phyloP scores from a whole-genome alignment of 352 stramenopile species.

The Pythium angustatum region DNA sequence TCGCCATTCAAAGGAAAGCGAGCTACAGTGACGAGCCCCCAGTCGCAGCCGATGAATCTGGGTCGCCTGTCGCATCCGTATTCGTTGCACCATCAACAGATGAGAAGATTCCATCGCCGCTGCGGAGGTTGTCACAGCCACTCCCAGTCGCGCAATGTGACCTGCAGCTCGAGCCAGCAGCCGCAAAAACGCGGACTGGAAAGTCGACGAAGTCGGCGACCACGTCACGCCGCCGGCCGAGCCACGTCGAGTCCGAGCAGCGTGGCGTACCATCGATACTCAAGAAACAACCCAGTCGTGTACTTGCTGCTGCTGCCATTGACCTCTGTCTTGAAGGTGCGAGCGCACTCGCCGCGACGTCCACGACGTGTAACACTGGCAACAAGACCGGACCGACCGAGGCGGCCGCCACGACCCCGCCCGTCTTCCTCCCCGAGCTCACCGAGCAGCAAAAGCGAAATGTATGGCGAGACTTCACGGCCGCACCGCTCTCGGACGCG shows the following conservation, averaged over 20 bases:
- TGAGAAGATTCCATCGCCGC: neutral
- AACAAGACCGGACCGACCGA: no score
- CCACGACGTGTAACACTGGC: neutral
- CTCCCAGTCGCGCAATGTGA: neutral
- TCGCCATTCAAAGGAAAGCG: conserved; percentile 25
- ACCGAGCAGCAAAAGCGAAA: conserved; percentile 40
- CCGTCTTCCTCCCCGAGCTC: conserved; percentile 10
- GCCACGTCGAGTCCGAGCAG: neutral
- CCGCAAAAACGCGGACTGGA: neutral
- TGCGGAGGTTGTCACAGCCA: conserved; percentile 1
- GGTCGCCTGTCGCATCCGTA: no score
- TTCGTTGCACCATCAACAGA: no score
- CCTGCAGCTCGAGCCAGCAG: neutral
- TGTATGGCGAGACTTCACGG: conserved; percentile 50
- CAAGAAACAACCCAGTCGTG: neutral
- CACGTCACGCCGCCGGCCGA: conserved; percentile 4
- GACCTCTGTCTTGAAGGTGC: conserved; percentile 19
- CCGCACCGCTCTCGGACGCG: conserved; percentile 33
- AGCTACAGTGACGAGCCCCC: neutral
- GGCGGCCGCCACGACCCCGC: no score
- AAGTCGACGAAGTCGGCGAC: neutral
- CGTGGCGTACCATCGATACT: neutral
- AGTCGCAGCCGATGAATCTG: neutral
- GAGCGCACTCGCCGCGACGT: neutral
- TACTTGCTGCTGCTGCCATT: neutral